Conservation (phyloP, 169 alveolate genomes). For the Plasmodium vinckei region DNA sequence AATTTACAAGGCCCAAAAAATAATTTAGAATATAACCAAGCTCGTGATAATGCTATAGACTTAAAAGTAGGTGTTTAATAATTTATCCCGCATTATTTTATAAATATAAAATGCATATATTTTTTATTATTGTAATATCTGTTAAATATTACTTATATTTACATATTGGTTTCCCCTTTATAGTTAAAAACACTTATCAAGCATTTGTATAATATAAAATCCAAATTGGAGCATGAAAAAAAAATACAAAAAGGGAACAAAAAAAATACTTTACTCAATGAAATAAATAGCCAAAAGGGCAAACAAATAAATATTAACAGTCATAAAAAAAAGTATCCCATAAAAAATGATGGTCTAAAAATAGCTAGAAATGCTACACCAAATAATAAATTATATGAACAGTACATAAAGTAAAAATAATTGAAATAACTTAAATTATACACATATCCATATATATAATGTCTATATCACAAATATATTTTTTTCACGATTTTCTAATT, state of each 20-base stretch:
- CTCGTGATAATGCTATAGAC: slow-evolving; percentile 5
- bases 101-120: neutral
- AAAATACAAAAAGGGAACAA: slow-evolving; percentile 24
- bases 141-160: neutral
- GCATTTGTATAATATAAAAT: slow-evolving; percentile 41
- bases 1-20: neutral
- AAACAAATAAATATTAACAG: slow-evolving; percentile 1
- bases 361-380: neutral
- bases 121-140: neutral
- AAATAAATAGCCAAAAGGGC: neutral
- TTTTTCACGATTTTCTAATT: no score
- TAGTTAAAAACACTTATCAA: slow-evolving; percentile 52
- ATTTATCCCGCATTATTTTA: neutral
- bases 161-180: neutral
- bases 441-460: no score
- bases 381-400: neutral
- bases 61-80: slow-evolving; percentile 24
- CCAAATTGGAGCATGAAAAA: slow-evolving; percentile 56
- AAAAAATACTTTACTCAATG: slow-evolving; percentile 1
- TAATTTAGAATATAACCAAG: neutral
- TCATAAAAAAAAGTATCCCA: neutral
- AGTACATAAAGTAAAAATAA: neutral
- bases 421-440: no score
- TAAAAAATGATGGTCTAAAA: neutral
- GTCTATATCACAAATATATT: no score